These are phyloP conservation scores for Hydnomerulius pinastri DNA, from an alignment of 768 basidiomycete genomes.

Conservation along the genomic window DNA sequence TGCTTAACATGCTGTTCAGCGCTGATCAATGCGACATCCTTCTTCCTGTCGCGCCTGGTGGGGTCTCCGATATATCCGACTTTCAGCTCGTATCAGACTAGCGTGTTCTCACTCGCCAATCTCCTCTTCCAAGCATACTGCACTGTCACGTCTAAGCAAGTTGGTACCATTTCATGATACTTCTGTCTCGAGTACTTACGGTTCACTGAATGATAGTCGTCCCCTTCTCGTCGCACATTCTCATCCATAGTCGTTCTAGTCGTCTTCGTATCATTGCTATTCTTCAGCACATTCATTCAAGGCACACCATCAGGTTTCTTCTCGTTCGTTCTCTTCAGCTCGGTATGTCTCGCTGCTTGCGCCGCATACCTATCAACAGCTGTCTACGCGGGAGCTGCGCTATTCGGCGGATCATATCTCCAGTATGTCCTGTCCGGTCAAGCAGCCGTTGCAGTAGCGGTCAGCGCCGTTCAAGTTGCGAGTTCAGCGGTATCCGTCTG, in stretches of 20 bases:
- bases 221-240: conserved; percentile 60
- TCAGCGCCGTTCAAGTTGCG: conserved; percentile 74
- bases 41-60: conserved; percentile 70
- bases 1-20: conserved; percentile 44
- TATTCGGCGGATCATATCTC: conserved; percentile 73
- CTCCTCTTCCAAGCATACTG: conserved; percentile 75
- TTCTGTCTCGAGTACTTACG: too few relatives aligned
- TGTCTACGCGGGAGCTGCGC: conserved; percentile 75
- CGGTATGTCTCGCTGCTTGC: conserved; percentile 55
- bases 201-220: conserved; percentile 58
- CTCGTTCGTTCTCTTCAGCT: conserved; percentile 62
- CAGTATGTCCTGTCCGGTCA: conserved; percentile 83
- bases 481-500: conserved; percentile 61
- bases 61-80: conserved; percentile 57
- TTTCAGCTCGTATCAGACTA: conserved; percentile 69
- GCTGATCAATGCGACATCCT: conserved; percentile 83
- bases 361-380: conserved; percentile 80
- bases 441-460: conserved; percentile 80
- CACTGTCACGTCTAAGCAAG: conserved; percentile 68
- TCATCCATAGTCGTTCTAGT: conserved; percentile 51
- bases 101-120: conserved; percentile 62
- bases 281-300: conserved; percentile 64
- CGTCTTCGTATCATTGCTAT: conserved; percentile 57
- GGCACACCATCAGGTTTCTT: conserved; percentile 60
- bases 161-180: conserved; percentile 32